These are phyloP conservation scores for Barnettozyma sp. DNA, from an alignment of 805 yeast species.

Conservation along the genomic window DNA sequence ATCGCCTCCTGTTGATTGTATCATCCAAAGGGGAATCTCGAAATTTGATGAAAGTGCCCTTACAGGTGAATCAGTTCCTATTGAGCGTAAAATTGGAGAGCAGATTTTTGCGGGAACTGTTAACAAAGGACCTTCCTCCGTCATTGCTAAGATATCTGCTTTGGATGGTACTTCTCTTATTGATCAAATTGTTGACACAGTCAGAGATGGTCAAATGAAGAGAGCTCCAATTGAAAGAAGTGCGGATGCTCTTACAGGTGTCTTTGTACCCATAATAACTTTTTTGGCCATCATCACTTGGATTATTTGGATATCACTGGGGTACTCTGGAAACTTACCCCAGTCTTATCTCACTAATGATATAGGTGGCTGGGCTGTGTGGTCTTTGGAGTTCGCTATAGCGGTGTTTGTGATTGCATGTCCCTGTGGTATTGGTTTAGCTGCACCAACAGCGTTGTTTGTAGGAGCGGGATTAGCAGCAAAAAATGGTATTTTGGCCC, in stretches of 20 bases:
- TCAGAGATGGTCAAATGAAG: constrained; percentile 64
- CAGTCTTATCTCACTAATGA: constrained; percentile 50
- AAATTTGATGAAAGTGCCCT: constrained; percentile 56
- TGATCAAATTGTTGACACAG: constrained; percentile 63
- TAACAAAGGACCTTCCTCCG: constrained; percentile 49
- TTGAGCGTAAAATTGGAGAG: constrained; percentile 50
- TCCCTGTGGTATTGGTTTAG: constrained; percentile 80
- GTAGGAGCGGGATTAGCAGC: constrained; percentile 80
- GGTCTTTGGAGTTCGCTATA: constrained; percentile 73
- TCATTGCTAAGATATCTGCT: constrained; percentile 49
- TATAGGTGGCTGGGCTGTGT: constrained; percentile 67
- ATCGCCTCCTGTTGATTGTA: constrained; percentile 54
- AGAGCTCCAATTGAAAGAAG: constrained; percentile 68
- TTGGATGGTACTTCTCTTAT: constrained; percentile 58
- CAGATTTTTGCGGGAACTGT: constrained; percentile 69
- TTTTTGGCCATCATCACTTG: constrained; percentile 55
- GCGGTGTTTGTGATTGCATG: constrained; percentile 80
- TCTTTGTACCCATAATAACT: constrained; percentile 66
- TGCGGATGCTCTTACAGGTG: constrained; percentile 63
- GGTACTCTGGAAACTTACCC: constrained; percentile 49
- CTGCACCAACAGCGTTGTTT: constrained; percentile 79
- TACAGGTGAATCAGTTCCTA: constrained; percentile 58
- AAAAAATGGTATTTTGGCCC: constrained; percentile 63
- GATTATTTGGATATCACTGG: constrained; percentile 61
- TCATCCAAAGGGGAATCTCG: constrained; percentile 39